phyloP scores from a whole-genome alignment of 2,329 filamentous ascomycete species.

The Ascochyta lentis region DNA sequence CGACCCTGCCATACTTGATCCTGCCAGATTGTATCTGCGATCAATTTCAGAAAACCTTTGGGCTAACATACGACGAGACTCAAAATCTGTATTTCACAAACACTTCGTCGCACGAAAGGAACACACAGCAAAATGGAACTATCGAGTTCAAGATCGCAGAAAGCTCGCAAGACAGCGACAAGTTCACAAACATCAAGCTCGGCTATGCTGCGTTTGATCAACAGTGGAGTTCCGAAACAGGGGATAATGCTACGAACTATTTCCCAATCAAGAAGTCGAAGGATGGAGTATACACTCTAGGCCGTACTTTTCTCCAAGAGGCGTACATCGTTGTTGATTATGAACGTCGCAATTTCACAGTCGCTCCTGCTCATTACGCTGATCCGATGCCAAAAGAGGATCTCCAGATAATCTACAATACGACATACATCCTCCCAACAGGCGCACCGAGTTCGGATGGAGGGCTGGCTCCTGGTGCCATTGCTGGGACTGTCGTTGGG shows the following conservation, averaged over 20 bases:
- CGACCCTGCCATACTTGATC: conserved; percentile 45
- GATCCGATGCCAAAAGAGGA: conserved; percentile 28
- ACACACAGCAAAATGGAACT: conserved; percentile 34
- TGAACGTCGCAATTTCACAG: conserved; percentile 42
- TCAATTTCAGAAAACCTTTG: conserved; percentile 44
- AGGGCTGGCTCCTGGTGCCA: conserved; percentile 36
- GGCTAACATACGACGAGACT: conserved; percentile 41
- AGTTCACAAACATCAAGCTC: conserved; percentile 31
- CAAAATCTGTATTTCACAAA: conserved; percentile 47
- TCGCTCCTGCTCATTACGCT: conserved; percentile 35
- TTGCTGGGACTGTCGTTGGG: conserved; percentile 45
- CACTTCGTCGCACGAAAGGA: conserved; percentile 26
- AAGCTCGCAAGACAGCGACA: conserved; percentile 8
- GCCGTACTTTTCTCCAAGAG: conserved; percentile 48
- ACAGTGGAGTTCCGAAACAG: conserved; percentile 17
- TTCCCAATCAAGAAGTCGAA: conserved; percentile 42
- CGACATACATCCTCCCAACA: conserved; percentile 17
- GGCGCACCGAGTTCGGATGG: conserved; percentile 4
- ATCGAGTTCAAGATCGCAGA: conserved; percentile 33
- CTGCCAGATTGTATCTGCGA: conserved; percentile 47
- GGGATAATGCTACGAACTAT: conserved; percentile 27
- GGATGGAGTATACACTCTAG: conserved; percentile 35
- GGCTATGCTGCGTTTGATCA: conserved; percentile 41
- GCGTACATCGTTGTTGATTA: conserved; percentile 49
- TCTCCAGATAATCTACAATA: conserved; percentile 35